Percentiles rank a stretch among this genome's conserved stretches.
phyloP scores from a whole-genome alignment of 768 basidiomycete species.

The Russula olivacea region DNA sequence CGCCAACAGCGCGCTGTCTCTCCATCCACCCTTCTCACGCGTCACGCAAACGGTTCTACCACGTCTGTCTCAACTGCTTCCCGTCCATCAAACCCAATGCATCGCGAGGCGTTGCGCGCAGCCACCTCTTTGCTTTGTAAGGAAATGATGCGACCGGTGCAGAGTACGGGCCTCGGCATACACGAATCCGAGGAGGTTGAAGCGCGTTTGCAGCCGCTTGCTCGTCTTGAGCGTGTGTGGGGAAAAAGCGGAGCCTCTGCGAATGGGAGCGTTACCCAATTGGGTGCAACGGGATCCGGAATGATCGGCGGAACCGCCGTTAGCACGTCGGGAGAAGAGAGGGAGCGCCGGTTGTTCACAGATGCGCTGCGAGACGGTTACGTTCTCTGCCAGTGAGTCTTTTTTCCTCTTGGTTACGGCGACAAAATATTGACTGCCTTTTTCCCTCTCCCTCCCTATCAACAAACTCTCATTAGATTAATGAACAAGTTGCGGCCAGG shows the following conservation, averaged over 20 bases:
- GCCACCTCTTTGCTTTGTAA: conserved; percentile 61
- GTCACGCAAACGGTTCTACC: conserved; percentile 54
- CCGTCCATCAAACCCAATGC: conserved; percentile 45
- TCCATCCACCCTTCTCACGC: conserved; percentile 38
- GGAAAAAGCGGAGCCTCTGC: conserved; percentile 48
- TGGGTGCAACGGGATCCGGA: conserved; percentile 23
- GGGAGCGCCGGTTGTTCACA: conserved; percentile 64
- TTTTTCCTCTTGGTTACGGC: conserved; percentile 12
- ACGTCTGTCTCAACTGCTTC: conserved; percentile 42
- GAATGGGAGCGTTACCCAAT: conserved; percentile 39
- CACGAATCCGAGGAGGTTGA: conserved; percentile 76
- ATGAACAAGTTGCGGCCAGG: conserved; percentile 71
- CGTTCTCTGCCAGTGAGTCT: conserved; percentile 79
- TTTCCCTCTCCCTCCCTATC: conserved; percentile 24
- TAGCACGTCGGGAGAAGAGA: conserved; percentile 59
- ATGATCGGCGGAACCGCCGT: conserved; percentile 32
- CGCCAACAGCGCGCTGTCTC: conserved; percentile 28
- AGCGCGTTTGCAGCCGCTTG: conserved; percentile 51
- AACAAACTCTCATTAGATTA: conserved; percentile 43
- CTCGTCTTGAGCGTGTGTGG: conserved; percentile 72
- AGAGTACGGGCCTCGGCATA: conserved; percentile 44
- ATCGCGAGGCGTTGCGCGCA: conserved; percentile 60
- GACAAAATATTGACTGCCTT: not conserved
- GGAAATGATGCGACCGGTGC: conserved; percentile 58
- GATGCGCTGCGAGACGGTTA: conserved; percentile 80